Evolutionary conservation across 768 basidiomycete species (phyloP), one percentile per base, ranked within the genome.

Genomic region (Kwoniella newhampshirensis): DNA sequence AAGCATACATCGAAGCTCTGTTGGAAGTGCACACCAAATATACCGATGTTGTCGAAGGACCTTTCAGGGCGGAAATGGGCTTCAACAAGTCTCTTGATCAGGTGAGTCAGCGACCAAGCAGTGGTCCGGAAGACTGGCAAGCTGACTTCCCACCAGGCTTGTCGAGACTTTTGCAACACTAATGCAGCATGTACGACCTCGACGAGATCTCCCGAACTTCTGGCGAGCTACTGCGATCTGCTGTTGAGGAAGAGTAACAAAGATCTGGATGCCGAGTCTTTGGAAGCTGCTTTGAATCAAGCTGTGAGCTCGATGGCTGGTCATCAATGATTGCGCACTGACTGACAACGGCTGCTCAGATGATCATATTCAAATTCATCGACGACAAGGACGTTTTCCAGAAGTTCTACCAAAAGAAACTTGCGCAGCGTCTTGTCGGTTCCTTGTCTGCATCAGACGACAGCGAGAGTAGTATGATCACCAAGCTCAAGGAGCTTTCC

Each of bases 371-470:
- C 87, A 92, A 92, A 75, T 98, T 96, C 78, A 87, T 97, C 67
- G 91, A 93, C 74, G 93, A 98, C 81, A 96, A 96, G 80, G 94
- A 99, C 64, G 90, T 98, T 12, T 99, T 97, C 85, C 92, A 94
- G 73, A 88, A 88, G 17, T 98, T 94, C 82, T 98, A 99, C 79
- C 88, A 87, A 15, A 94, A 90, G 62, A 93, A 90, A 76, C 78
- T 98, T 21, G 89, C 89, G 32, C 89, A 89, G 74, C 91, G 94
- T 59, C 85, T 99, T 23, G 91, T 99, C 65, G 86, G 89, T 64
- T 85, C 85, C 12, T 85, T 88, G 2, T 97, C 91, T 11, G 89
- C 90, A 6, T 97, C 93, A 2, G 93, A 97, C 67, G 94, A 99
- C 77, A 88, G 87, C 47, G 94, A 99, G 75, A 87, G 89, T 23